Conservation (phyloP, 768 basidiomycete genomes). For the Terana coerulea region DNA sequence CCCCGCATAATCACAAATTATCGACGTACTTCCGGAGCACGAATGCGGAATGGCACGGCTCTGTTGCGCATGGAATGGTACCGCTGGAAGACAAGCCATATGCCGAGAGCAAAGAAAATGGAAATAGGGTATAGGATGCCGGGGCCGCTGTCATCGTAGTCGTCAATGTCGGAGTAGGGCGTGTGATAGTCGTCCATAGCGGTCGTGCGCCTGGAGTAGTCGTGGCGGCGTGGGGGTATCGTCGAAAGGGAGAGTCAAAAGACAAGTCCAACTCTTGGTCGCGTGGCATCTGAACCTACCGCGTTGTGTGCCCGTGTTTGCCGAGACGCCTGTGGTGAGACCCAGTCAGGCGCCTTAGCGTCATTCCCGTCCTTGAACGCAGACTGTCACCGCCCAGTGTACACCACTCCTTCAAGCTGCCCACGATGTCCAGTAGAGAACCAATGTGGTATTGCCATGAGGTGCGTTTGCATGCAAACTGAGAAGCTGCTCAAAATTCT, state of each 20-base stretch:
- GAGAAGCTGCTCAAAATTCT: background rate
- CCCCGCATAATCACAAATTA: background rate
- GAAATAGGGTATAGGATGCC: constrained; percentile 67
- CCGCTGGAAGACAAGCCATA: constrained; percentile 73
- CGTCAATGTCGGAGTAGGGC: constrained; percentile 15
- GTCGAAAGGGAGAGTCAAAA: background rate
- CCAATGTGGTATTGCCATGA: constrained; percentile 80
- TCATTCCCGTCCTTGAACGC: constrained; percentile 6
- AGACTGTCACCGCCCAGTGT: constrained; percentile 10
- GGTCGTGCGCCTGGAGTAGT: constrained; percentile 1
- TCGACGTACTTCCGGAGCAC: constrained; percentile 53
- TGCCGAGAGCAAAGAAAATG: constrained; percentile 71
- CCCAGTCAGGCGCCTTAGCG: constrained; percentile 1
- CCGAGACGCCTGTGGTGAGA: constrained; percentile 6
- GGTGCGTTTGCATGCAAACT: constrained; percentile 34
- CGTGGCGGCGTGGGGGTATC: constrained; percentile 3
- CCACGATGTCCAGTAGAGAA: constrained; percentile 66
- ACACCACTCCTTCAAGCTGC: constrained; percentile 1
- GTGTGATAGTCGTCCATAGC: background rate
- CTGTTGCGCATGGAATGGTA: constrained; percentile 73
- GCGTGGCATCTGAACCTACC: constrained; percentile 3
- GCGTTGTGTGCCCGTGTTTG: constrained; percentile 25
- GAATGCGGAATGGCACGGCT: constrained; percentile 62
- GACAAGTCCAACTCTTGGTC: constrained; percentile 2
- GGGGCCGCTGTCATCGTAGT: constrained; percentile 31